A percentile compares a stretch with the other conserved stretches of the same genome.
phyloP scores from a whole-genome alignment of 169 alveolate genomes.

The Plasmodium relictum region DNA sequence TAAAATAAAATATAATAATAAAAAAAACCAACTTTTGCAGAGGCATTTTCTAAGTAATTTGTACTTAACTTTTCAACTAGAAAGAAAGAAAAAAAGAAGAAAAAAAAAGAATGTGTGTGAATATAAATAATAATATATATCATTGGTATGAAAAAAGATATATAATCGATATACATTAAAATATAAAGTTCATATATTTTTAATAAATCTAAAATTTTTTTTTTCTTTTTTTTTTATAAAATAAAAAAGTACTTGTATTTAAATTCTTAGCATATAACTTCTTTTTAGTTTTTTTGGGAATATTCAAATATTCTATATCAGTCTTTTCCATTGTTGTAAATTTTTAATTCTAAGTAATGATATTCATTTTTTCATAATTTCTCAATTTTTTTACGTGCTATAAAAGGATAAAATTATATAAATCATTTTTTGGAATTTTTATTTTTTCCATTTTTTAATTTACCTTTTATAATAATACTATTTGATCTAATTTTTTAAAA shows the following conservation, averaged over 20 bases:
- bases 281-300: slow-evolving; percentile 29
- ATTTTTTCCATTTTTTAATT: background rate
- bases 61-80: slow-evolving; percentile 64
- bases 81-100: slow-evolving; percentile 11
- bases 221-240: background rate
- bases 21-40: slow-evolving; percentile 16
- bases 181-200: background rate
- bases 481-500: background rate
- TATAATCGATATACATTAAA: background rate
- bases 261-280: slow-evolving; percentile 28
- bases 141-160: background rate
- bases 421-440: no score
- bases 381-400: background rate
- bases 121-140: no score
- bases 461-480: background rate
- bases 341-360: background rate
- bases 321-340: slow-evolving; percentile 41
- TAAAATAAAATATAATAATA: slow-evolving; percentile 1
- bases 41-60: slow-evolving; percentile 31
- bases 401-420: background rate
- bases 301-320: slow-evolving; percentile 66
- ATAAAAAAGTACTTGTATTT: slow-evolving; percentile 32
- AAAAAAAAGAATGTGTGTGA: background rate
- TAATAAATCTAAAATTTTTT: background rate
- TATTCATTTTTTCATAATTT: background rate